Percentiles rank a stretch among this genome's conserved stretches.
Conservation (phyloP, 2,329 filamentous ascomycete species). For the Ceratocystis cubensis region DNA sequence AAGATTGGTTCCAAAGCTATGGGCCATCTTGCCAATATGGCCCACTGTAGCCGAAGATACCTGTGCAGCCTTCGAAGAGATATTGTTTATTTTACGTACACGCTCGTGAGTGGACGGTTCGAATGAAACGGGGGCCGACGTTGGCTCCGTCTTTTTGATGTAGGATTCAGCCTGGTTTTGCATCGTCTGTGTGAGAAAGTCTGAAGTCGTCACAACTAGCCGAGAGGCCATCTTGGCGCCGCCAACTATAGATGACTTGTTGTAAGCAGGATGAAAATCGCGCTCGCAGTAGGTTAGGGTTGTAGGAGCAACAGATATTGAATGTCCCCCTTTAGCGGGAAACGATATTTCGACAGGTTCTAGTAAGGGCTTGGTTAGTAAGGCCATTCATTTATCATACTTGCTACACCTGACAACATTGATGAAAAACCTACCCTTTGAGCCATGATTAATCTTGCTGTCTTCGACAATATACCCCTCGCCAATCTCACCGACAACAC, state of each 20-base stretch:
- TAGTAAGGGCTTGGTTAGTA: constrained; percentile 12
- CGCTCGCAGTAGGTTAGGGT: constrained; percentile 60
- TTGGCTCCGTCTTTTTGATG: constrained; percentile 65
- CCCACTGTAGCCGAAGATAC: constrained; percentile 79
- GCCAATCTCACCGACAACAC: constrained; percentile 81
- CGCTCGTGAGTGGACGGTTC: constrained; percentile 70
- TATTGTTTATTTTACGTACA: constrained; percentile 78
- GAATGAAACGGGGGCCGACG: constrained; percentile 73
- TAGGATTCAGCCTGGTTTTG: constrained; percentile 68
- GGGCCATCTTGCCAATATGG: constrained; percentile 67
- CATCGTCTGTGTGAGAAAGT: constrained; percentile 64
- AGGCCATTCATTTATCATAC: neutral
- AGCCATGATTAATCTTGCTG: constrained; percentile 63
- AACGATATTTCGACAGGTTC: constrained; percentile 72
- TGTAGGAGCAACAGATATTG: constrained; percentile 53
- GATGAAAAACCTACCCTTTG: constrained; percentile 55
- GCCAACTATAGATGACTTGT: constrained; percentile 72
- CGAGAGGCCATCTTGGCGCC: constrained; percentile 80
- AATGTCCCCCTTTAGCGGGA: constrained; percentile 51
- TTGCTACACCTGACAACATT: neutral
- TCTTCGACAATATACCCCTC: constrained; percentile 75
- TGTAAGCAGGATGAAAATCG: constrained; percentile 80
- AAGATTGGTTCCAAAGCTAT: constrained; percentile 73
- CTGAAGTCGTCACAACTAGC: constrained; percentile 78
- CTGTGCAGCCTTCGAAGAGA: constrained; percentile 66